Conservation (phyloP, 768 basidiomycete species). For the Russula earlei region DNA sequence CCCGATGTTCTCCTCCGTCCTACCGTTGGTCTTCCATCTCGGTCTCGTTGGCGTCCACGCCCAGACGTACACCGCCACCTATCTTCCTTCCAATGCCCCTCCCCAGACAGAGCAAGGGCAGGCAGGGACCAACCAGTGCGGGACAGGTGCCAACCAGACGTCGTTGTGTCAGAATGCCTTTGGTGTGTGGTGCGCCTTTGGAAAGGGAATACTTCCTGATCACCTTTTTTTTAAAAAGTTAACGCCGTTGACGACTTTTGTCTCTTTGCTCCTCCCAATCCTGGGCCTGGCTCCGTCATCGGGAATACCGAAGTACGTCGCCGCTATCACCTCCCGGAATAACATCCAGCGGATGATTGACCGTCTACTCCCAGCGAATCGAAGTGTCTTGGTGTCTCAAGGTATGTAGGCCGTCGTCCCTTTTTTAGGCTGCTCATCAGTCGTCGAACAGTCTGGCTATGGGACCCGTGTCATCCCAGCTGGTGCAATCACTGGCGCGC, state of each 20-base stretch:
- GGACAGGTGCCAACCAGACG: constrained; percentile 41
- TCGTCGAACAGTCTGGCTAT: constrained; percentile 36
- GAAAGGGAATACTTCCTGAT: background rate
- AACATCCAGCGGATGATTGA: constrained; percentile 30
- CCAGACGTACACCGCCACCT: constrained; percentile 37
- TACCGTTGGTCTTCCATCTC: constrained; percentile 11
- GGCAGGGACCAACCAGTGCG: constrained; percentile 57
- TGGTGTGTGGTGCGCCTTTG: constrained; percentile 29
- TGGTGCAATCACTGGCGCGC: constrained; percentile 58
- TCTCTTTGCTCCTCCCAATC: constrained; percentile 41
- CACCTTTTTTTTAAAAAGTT: constrained; percentile 27
- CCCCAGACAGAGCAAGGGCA: constrained; percentile 47
- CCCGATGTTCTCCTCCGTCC: constrained; percentile 6
- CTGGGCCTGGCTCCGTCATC: constrained; percentile 43
- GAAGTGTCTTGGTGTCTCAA: constrained; percentile 48
- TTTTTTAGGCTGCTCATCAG: background rate
- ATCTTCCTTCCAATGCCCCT: constrained; percentile 41
- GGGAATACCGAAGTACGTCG: constrained; percentile 50
- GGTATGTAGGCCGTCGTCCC: constrained; percentile 21
- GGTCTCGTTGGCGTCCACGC: constrained; percentile 21
- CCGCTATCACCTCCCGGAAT: background rate
- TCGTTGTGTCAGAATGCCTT: constrained; percentile 62
- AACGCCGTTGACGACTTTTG: constrained; percentile 55
- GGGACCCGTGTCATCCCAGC: constrained; percentile 64
- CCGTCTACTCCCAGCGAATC: constrained; percentile 33